Base-by-base conservation (phyloP, 306 rosid species). In the Lathyrus aphaca region DNA sequence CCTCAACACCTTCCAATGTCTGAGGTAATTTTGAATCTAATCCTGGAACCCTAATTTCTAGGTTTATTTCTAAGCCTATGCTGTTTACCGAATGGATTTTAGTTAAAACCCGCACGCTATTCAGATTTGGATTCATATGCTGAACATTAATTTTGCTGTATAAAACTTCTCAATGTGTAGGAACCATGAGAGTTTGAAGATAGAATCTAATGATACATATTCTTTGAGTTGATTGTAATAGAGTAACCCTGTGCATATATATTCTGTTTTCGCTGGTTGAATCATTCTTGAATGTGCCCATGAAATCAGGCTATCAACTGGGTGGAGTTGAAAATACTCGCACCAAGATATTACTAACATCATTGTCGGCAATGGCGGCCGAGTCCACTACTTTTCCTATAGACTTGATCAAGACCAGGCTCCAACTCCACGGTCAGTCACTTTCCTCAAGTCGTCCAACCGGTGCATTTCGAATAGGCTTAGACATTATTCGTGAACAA, bases 361-460 rank as follows among this genome's bases (percentile, higher is more conserved):
- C 91, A 44, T 19, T 94, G 53, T 82, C 95, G 5, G 97, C 97
- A 23, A 86, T 84, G 90, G 89, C 73, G 82, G 98, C 98, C 11
- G 96, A 94, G 86, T 82, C 89, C 58, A 80, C 95, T 21, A 90
- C 96, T 65, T 94, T 94, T 38, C 97, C 98, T 0, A 73, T 94
- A 21, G 97, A 90, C 80, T 72, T 94, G 68, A 87, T 78, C 29
- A 94, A 93, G 82, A 94, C 95, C 6, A 83, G 91, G 85, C 97
- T 90, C 32, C 97, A 90, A 85, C 89, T 93, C 53, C 97, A 86
- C 50, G 91, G 93, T 4, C 86, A 89, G 78, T 82, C 91, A 5
- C 74, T 69, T 32, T 78, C 87, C 14, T 87, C 86, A 4, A 71
- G 68, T 10, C 77, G 60, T n/a, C 67, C 86, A 7, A 86, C 88